Conservation (phyloP, 129 eudicot genomes). For the Centrapalus pauciflorus region DNA sequence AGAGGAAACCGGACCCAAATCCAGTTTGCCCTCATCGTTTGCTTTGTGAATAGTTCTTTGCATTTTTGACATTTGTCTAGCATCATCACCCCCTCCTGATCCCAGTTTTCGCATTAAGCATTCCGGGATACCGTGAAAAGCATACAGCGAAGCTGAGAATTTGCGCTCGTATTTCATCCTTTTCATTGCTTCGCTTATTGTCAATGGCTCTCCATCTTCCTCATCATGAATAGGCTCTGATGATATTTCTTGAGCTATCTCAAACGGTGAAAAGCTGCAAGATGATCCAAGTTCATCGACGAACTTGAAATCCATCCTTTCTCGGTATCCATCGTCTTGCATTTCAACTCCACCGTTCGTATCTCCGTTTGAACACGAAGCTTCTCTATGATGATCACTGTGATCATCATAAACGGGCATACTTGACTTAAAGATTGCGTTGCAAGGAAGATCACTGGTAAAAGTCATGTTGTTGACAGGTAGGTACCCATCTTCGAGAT, state of each 20-base stretch:
- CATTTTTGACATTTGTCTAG: constrained; percentile 22
- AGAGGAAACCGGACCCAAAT: constrained; percentile 7
- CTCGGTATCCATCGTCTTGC: constrained; percentile 38
- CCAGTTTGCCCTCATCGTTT: constrained; percentile 23
- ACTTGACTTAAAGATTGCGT: constrained; percentile 24
- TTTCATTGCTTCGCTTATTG: constrained; percentile 58
- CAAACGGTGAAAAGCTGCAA: constrained; percentile 49
- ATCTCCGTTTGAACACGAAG: constrained; percentile 23
- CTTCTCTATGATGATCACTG: constrained; percentile 4
- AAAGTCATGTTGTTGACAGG: constrained; percentile 17
- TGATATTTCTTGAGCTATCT: constrained; percentile 48
- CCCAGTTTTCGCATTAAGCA: constrained; percentile 50
- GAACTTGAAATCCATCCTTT: constrained; percentile 42
- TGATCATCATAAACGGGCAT: constrained; percentile 15
- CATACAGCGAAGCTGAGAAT: constrained; percentile 74
- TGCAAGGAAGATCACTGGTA: constrained; percentile 9
- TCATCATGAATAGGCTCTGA: constrained; percentile 15
- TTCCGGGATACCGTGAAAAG: constrained; percentile 70
- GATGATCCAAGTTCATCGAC: constrained; percentile 50
- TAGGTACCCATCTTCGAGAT: constrained; percentile 34
- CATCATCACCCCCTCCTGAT: constrained; percentile 10
- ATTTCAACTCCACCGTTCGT: constrained; percentile 27
- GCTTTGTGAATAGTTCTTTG: constrained; percentile 23
- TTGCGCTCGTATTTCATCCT: constrained; percentile 77
- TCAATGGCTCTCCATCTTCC: constrained; percentile 46